Evolutionary conservation across 2,329 filamentous ascomycete genomes (phyloP).

Genomic region (Penicillium capsulatum): DNA sequence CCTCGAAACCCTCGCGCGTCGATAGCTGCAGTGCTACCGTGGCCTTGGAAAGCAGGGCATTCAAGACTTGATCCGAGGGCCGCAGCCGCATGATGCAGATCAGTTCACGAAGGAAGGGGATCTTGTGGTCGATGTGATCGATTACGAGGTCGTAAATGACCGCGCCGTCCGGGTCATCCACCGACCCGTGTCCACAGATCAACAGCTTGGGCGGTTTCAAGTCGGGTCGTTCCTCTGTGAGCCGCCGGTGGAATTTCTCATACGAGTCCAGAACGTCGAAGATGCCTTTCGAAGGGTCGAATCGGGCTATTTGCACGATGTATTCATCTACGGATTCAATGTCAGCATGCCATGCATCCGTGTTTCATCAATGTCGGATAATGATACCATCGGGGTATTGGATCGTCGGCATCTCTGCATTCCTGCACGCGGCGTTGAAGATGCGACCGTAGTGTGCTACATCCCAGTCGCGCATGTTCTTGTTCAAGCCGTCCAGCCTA

Average conservation of each 20-base stretch:
- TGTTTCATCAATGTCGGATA: not conserved
- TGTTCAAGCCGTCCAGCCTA: slow-evolving; percentile 75
- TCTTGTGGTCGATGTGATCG: slow-evolving; percentile 59
- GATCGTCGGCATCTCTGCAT: slow-evolving; percentile 48
- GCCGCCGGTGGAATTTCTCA: slow-evolving; percentile 62
- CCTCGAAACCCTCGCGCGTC: slow-evolving; percentile 77
- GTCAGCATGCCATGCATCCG: slow-evolving; percentile 35
- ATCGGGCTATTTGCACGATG: slow-evolving; percentile 75
- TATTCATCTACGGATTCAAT: slow-evolving; percentile 57
- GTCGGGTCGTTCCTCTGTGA: slow-evolving; percentile 47
- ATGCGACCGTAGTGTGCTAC: slow-evolving; percentile 67
- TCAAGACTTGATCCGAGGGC: slow-evolving; percentile 75
- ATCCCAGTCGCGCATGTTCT: slow-evolving; percentile 66
- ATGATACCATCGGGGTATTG: slow-evolving; percentile 36
- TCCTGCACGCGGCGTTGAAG: slow-evolving; percentile 62
- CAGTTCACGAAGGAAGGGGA: slow-evolving; percentile 58
- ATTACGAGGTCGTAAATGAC: slow-evolving; percentile 69
- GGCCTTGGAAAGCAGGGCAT: slow-evolving; percentile 67
- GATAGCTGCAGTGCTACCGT: slow-evolving; percentile 74
- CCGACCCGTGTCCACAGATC: slow-evolving; percentile 72
- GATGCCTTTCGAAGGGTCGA: slow-evolving; percentile 80
- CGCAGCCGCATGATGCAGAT: slow-evolving; percentile 73
- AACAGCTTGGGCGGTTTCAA: slow-evolving; percentile 65
- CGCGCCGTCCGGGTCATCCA: slow-evolving; percentile 74
- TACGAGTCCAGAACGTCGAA: slow-evolving; percentile 72